Base-by-base conservation (phyloP, 2,329 filamentous ascomycete genomes). In the Coniochaeta prunicola region DNA sequence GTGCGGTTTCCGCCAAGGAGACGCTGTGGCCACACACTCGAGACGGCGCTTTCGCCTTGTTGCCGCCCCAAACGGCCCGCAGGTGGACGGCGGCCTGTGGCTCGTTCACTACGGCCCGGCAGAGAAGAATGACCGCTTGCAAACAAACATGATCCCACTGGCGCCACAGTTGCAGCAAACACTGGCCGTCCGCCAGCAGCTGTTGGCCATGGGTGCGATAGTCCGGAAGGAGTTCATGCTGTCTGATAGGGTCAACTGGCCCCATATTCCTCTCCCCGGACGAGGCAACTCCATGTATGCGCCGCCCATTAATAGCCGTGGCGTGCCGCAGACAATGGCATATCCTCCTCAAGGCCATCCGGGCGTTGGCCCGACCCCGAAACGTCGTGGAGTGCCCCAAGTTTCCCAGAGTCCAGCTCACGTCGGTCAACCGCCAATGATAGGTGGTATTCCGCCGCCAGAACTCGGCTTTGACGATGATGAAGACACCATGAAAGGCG, bases 151-250 rank as follows among this genome's bases (percentile, higher is more conserved):
- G 64, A 83, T 93, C 19, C 87, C 84, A 0, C 79, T 87, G 59
- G 80, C 85, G 45, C 80, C 83, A 54, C 84, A 85, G 30, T 78
- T 83, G 48, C 85, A 87, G 61, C 72, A 77, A 54, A 79, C 82
- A 17, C 78, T 91, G 70, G 79, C 81, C 59, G 83, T 85, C 58
- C 79, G 85, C 67, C 80, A 74, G 72, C 89, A 78, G 71, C 90
- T 78, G 74, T 86, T 89, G 73, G 82, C 80, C 58, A 89, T 90
- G 64, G 93, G 92, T 7, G 89, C 92, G 66, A 86, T 96, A 50
- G 83, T 88, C 59, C 88, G 91, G 65, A 96, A 96, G 69, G 92
- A 97, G 67, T 97, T 97, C 70, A 96, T 97, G 87, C 81, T 97
- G 21, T 86, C 90, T 56, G 94, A 97, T 73, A 86, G 91, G 42